A percentile compares a stretch with the other conserved stretches of the same genome.
These are phyloP conservation scores for Blumeria hordei DNA, from an alignment of 2,329 filamentous ascomycete species.

Conservation along the genomic window DNA sequence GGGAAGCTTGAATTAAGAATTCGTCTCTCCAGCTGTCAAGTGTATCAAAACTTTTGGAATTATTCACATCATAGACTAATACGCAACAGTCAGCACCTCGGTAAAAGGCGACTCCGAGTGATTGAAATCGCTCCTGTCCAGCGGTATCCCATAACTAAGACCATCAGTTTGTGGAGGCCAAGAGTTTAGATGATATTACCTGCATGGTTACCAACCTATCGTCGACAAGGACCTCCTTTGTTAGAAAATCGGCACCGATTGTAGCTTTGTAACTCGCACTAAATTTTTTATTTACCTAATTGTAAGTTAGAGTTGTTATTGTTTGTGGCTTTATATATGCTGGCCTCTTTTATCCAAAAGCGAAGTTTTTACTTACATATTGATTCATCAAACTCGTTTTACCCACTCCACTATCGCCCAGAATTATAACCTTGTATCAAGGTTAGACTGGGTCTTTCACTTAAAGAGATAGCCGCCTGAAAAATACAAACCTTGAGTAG, in stretches of 20 bases:
- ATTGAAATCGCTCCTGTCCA: constrained; percentile 93
- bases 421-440: constrained; percentile 64
- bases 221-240: constrained; percentile 91
- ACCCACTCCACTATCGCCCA: constrained; percentile 94
- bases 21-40: constrained; percentile 97
- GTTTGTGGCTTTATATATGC: not conserved
- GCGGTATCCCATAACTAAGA: constrained; percentile 87
- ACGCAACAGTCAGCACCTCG: constrained; percentile 94
- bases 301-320: constrained; percentile 4
- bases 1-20: constrained; percentile 91
- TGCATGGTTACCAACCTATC: constrained; percentile 97
- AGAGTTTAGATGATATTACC: constrained; percentile 22
- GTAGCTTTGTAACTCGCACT: constrained; percentile 99
- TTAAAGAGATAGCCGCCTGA: not conserved
- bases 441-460: not conserved
- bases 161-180: constrained; percentile 16
- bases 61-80: constrained; percentile 95
- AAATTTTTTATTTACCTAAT: constrained; percentile 98
- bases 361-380: constrained; percentile 50
- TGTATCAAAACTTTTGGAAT: constrained; percentile 95
- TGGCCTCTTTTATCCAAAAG: not conserved
- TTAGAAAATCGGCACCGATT: constrained; percentile 94
- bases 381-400: constrained; percentile 99
- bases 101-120: constrained; percentile 91
- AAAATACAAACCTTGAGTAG: constrained; percentile 31